These are phyloP conservation scores for Magnolia kwangsiensis DNA, from an alignment of 164 flowering plant species.

Conservation along the genomic window DNA sequence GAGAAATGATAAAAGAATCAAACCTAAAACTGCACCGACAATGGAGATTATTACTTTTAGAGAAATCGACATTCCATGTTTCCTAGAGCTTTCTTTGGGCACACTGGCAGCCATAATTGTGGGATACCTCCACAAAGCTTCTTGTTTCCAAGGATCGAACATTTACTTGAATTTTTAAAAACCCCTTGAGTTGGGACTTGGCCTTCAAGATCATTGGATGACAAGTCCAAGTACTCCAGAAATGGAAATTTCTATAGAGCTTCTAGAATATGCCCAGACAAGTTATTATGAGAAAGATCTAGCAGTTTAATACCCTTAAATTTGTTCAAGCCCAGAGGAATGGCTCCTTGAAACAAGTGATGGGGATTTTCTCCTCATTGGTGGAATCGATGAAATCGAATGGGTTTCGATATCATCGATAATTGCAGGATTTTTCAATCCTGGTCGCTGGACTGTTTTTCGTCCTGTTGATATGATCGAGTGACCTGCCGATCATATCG, in stretches of 20 bases:
- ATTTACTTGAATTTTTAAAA: conserved; percentile 19
- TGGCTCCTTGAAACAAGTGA: no score
- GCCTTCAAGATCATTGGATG: conserved; percentile 19
- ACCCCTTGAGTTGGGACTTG: conserved; percentile 14
- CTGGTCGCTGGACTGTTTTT: no score
- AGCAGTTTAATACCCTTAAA: neutral
- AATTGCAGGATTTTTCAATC: no score
- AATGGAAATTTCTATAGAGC: neutral
- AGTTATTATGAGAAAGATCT: conserved; percentile 13
- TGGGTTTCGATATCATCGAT: no score
- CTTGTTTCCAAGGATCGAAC: conserved; percentile 14
- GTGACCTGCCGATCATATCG: no score
- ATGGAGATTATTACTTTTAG: conserved; percentile 3
- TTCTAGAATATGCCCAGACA: conserved; percentile 11
- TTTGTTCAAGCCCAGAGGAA: neutral
- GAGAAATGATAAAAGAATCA: neutral
- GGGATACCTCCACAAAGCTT: conserved; percentile 15
- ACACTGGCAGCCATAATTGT: neutral
- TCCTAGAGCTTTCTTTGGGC: conserved; percentile 7
- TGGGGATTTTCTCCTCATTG: no score
- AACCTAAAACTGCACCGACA: neutral
- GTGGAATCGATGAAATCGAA: no score
- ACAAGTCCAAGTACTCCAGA: neutral
- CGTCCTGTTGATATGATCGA: no score
- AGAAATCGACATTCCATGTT: neutral